phyloP scores from a whole-genome alignment of 2,329 filamentous ascomycete species.

The Amphichorda felina region DNA sequence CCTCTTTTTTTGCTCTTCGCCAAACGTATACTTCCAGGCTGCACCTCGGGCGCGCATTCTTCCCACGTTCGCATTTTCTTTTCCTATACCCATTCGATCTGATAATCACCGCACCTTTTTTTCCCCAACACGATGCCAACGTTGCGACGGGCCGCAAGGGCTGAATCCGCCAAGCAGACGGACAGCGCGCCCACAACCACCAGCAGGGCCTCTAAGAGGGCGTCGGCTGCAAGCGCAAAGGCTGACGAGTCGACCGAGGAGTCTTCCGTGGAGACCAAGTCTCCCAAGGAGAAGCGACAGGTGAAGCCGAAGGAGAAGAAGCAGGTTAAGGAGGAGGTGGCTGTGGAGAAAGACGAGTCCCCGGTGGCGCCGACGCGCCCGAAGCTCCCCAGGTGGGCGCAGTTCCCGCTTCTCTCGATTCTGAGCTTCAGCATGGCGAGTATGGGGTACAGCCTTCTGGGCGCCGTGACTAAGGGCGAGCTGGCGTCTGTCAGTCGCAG shows the following conservation, averaged over 20 bases:
- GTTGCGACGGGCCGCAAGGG: not conserved
- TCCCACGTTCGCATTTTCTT: too few relatives aligned
- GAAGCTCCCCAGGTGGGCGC: conserved; percentile 29
- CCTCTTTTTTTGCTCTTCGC: too few relatives aligned
- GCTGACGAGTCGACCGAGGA: too few relatives aligned
- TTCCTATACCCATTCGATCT: too few relatives aligned
- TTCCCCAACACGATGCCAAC: too few relatives aligned
- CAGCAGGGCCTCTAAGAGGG: not conserved
- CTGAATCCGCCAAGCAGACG: not conserved
- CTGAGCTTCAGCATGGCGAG: conserved; percentile 51
- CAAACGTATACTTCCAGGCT: too few relatives aligned
- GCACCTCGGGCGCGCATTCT: too few relatives aligned
- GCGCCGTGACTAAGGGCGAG: conserved; percentile 50
- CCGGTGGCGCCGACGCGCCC: not conserved
- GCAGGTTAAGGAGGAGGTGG: not conserved
- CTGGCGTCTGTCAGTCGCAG: conserved; percentile 55
- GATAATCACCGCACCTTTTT: too few relatives aligned
- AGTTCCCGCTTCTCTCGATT: conserved; percentile 39
- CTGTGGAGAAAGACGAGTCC: not conserved
- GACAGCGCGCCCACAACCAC: not conserved
- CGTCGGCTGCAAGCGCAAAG: too few relatives aligned
- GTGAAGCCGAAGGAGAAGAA: not conserved
- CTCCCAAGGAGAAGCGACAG: too few relatives aligned
- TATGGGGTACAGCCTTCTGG: conserved; percentile 49
- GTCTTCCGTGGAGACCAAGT: too few relatives aligned